Conservation (phyloP, 2,329 filamentous ascomycete genomes). For the Acarospora socialis region DNA sequence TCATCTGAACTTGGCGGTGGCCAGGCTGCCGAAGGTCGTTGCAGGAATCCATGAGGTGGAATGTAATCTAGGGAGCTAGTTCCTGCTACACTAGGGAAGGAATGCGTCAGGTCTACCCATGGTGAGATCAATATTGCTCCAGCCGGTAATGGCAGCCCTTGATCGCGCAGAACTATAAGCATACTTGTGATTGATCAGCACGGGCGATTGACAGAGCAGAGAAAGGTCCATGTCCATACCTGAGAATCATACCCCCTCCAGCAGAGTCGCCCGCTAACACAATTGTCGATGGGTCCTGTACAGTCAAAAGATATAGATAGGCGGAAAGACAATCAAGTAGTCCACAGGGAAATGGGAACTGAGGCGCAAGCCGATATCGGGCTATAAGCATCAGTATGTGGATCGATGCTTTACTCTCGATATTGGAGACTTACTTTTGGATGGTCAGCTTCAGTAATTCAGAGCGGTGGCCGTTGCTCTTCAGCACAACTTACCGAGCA, state of each 20-base stretch:
- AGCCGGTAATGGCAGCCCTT: slow-evolving; percentile 69
- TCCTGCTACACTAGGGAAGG: slow-evolving; percentile 74
- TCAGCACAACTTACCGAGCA: slow-evolving; percentile 47
- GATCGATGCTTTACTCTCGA: too few relatives aligned
- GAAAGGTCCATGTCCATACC: slow-evolving; percentile 19
- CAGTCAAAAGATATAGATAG: slow-evolving; percentile 67
- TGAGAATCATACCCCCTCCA: slow-evolving; percentile 78
- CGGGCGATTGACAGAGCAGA: slow-evolving; percentile 2
- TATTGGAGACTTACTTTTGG: too few relatives aligned
- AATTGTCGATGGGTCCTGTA: slow-evolving; percentile 67
- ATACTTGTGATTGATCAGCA: slow-evolving; percentile 28
- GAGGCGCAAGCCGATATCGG: slow-evolving; percentile 73
- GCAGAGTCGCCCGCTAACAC: slow-evolving; percentile 85
- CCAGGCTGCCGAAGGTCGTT: slow-evolving; percentile 83
- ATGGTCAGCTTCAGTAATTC: too few relatives aligned
- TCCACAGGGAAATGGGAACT: slow-evolving; percentile 91
- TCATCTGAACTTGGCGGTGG: slow-evolving; percentile 78
- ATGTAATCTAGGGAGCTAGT: slow-evolving; percentile 74
- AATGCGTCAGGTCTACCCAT: slow-evolving; percentile 92
- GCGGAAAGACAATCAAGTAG: slow-evolving; percentile 79
- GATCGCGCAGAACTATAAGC: slow-evolving; percentile 68
- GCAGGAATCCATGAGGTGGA: slow-evolving; percentile 72
- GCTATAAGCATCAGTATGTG: slow-evolving; percentile 25
- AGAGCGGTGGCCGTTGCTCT: too few relatives aligned
- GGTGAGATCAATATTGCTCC: slow-evolving; percentile 84